Evolutionary conservation across 805 yeast species (phyloP), one percentile per base, ranked within the genome.

Genomic region (Schwanniomyces sp.): DNA sequence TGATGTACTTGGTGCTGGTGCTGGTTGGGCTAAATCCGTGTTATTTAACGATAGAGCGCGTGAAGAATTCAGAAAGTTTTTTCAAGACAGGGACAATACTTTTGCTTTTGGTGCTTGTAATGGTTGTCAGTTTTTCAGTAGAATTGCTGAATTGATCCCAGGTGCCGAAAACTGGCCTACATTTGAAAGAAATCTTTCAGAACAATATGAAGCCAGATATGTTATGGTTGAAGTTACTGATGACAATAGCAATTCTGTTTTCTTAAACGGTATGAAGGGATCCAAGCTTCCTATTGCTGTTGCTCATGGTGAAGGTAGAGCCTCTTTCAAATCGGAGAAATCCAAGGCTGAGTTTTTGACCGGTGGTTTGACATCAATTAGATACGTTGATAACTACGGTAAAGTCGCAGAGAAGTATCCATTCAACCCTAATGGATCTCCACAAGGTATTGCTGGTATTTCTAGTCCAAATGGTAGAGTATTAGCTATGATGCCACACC

Each of bases 301-400:
- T 56, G 99, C 99, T 4, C 99, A 94, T 64, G 99, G 99, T 58
- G 99, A 94, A 74, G 99, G 99, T 60, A 81, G 89, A 59, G 98
- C 97, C 11, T 69, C 76, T 38, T 94, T 92, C 66, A 70, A 71
- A 39, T 51, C 67, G 27, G 74, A 68, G 8, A 74, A 68, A 24
- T 72, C 76, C 49, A 66, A 79, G 52, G 34, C 50, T 7, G 61
- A 64, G 8, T 85, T 91, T 62, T 72, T 75, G 49, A 58, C 70
- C 17, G 66, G 71, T 45, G 81, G 81, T 14, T 75, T 86, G 52
- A 78, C 81, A 39, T 86, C 86, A 41, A 79, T 91, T 45, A 82
- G 89, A 65, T 94, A 82, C 63, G 89, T 91, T 48, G 97, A 94
- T 69, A 92, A 94, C 75, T 88, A 89, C 64, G 97, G 97, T 52